phyloP scores from a whole-genome alignment of 768 basidiomycete species.

The Tulasnella sp. region DNA sequence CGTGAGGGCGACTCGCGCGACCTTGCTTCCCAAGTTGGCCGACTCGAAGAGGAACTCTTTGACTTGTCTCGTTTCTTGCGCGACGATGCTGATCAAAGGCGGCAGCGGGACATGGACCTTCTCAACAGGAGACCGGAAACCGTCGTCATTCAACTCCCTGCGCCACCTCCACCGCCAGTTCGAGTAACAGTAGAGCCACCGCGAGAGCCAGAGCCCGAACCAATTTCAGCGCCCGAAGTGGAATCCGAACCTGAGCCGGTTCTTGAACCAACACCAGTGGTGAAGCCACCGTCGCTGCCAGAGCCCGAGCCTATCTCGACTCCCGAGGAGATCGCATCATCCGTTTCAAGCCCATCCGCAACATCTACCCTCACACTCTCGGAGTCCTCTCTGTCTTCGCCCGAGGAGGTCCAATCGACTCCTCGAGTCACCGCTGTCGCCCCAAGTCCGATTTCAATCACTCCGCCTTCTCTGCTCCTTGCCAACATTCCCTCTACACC shows the following conservation, averaged over 20 bases:
- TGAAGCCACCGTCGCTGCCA: slow-evolving; percentile 35
- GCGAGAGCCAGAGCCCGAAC: not conserved
- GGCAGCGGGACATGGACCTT: slow-evolving; percentile 33
- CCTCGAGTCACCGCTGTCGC: not conserved
- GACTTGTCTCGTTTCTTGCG: slow-evolving; percentile 51
- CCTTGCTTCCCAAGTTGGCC: slow-evolving; percentile 66
- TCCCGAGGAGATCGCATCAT: not conserved
- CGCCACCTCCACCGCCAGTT: not conserved
- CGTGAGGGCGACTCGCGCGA: slow-evolving; percentile 72
- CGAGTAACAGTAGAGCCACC: not conserved
- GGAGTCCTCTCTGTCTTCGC: not conserved
- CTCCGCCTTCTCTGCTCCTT: slow-evolving; percentile 52
- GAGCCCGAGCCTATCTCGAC: slow-evolving; percentile 19
- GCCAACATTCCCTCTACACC: slow-evolving; percentile 48
- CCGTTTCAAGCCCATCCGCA: not conserved
- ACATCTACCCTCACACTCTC: not conserved
- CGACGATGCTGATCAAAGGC: slow-evolving; percentile 35
- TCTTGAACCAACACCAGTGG: slow-evolving; percentile 37
- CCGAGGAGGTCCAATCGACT: not conserved
- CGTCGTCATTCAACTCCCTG: not conserved
- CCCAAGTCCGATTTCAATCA: slow-evolving; percentile 1
- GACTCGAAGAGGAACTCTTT: slow-evolving; percentile 69
- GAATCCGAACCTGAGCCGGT: not conserved
- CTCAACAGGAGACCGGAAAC: not conserved
- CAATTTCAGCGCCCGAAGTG: not conserved